These are phyloP conservation scores for Pseudisothecium myosuroides DNA, from an alignment of 225 moss, liverwort and hornwort species.

Conservation along the genomic window DNA sequence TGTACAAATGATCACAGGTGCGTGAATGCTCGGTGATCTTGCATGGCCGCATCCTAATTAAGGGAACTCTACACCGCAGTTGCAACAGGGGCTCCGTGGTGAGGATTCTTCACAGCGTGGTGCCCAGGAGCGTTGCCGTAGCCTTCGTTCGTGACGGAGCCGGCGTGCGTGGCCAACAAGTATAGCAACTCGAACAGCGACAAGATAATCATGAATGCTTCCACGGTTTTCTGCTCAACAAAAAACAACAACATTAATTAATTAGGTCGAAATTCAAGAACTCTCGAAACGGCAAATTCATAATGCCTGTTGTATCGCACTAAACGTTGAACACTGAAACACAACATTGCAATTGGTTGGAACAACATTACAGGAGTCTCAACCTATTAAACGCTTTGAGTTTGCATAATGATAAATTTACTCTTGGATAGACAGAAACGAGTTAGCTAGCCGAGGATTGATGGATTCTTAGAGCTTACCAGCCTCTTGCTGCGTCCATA, in stretches of 20 bases:
- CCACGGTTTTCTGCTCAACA: constrained; percentile 19
- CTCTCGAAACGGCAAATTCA: no score
- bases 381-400: neutral
- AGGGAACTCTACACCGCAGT: constrained; percentile 8
- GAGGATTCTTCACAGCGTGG: constrained; percentile 2
- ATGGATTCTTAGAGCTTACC: neutral
- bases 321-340: neutral
- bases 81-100: constrained; percentile 18
- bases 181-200: constrained; percentile 26
- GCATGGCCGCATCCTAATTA: neutral
- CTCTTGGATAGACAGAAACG: neutral
- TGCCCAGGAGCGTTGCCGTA: constrained; percentile 1
- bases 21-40: neutral
- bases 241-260: neutral
- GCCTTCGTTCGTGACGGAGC: constrained; percentile 2
- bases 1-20: neutral
- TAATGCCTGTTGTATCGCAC: neutral
- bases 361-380: neutral
- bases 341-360: neutral
- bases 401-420: no score
- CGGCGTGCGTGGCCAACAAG: constrained; percentile 24
- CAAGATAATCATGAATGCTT: constrained; percentile 38
- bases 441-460: neutral
- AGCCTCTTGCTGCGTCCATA: constrained; percentile 14
- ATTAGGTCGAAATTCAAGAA: no score